Evolutionary conservation across 2,329 filamentous ascomycete species (phyloP), one percentile per base, ranked within the genome.

Genomic region (Clarireedia paspali): DNA sequence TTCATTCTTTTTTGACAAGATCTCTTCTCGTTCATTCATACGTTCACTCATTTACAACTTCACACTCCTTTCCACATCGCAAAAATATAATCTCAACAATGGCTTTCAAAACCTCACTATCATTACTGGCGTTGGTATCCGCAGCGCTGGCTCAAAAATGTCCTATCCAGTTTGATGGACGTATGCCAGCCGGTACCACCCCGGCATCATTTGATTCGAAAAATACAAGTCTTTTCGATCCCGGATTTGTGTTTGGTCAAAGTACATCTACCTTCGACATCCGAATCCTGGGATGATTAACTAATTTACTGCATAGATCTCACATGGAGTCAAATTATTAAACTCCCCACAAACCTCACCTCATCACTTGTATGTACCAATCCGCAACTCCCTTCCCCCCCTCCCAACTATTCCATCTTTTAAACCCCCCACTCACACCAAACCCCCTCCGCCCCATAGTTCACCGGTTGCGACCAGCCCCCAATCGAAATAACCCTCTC

Each of bases 181-280:
- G 77, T 15, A 63, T 79, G 1, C 71, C 76, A 1, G 59, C 64
- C 6, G 69, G 66, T 39, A 71, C 73, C 36, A 67, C 66, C 5
- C 60, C 70, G 12, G 66, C 70, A 49, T 66, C 70, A 6, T 78
- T 80, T 55, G 75, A 77, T 62, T 55, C 61, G 2, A 63, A 62
- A 5, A 53, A 17, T n/a, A 67, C 67, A 49, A 73, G 70, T 57
- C 69, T 77, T 27, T 84, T 76, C 70, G 78, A 75, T 70, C 72
- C 79, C 0, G 69, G 68, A 56, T 80, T 73, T 62, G 77, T 81
- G 53, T 75, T 80, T 62, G 80, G 79, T 47, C 71, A 76, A 60
- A 68, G 72, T 71, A 59, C 4, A 66, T 60, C 40, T 34, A 2
- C 1, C 9, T 7, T 23, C 14, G 10, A 14, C 17, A 12, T n/a